These are phyloP conservation scores for Aspergillus kassunensis DNA, from an alignment of 495 filamentous ascomycete species.

Conservation along the genomic window DNA sequence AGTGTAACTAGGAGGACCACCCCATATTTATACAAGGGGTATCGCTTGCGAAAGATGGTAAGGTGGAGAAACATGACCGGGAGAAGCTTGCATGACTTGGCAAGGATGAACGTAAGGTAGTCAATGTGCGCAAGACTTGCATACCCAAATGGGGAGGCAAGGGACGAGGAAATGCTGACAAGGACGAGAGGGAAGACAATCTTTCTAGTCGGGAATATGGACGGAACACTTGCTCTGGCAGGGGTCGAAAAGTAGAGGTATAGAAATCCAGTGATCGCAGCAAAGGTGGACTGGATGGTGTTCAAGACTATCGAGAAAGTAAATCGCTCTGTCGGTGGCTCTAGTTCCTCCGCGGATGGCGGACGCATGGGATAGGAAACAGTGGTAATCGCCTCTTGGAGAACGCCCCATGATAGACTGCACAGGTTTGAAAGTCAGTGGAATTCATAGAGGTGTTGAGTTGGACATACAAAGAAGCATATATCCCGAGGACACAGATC, in stretches of 20 bases:
- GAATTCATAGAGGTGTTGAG: too few species aligned
- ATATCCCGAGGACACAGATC: conserved; percentile 89
- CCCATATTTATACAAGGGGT: conserved; percentile 94
- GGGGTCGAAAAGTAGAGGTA: conserved; percentile 74
- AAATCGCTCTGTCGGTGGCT: conserved; percentile 63
- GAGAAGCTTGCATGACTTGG: conserved; percentile 95
- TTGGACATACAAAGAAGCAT: conserved; percentile 91
- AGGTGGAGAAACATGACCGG: conserved; percentile 97
- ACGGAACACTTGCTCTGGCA: conserved; percentile 47
- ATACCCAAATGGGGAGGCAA: conserved; percentile 93
- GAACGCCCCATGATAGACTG: conserved; percentile 90
- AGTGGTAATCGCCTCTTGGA: conserved; percentile 97
- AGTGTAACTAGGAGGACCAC: conserved; percentile 86
- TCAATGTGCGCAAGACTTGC: conserved; percentile 90
- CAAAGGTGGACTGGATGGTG: conserved; percentile 91
- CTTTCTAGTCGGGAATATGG: conserved; percentile 67
- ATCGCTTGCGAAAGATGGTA: conserved; percentile 82
- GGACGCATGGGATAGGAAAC: conserved; percentile 62
- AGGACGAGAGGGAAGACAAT: conserved; percentile 79
- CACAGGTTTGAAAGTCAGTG: conserved; percentile 16
- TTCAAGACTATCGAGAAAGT: conserved; percentile 92
- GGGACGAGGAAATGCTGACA: conserved; percentile 79
- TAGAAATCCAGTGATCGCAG: conserved; percentile 69
- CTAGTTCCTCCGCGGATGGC: conserved; percentile 43
- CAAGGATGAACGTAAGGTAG: conserved; percentile 98